Evolutionary conservation across 2,329 filamentous ascomycete species (phyloP), one percentile per base, ranked within the genome.

Genomic region (Chaetomiaceae sp.): DNA sequence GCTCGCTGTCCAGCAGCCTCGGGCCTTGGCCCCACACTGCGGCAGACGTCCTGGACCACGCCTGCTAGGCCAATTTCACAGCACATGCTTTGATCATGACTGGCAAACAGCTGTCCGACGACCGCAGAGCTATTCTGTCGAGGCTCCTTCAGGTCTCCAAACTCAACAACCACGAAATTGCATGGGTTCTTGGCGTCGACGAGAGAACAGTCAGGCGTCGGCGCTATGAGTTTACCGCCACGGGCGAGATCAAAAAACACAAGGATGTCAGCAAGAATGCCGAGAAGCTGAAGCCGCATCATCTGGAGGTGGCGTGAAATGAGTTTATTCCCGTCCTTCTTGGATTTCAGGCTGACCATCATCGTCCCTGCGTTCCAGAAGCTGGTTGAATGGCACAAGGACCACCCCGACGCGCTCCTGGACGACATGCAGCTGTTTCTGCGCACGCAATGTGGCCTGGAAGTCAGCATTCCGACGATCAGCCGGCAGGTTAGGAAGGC

Each of bases 251-350:
- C 10, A 53, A 49, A 21, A 57, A 56, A 33, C 56, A 57, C 21
- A 53, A 51, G 13, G 59, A 60, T 38, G 59, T 60, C 23, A 59
- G 57, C 52, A 61, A 62, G 37, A 63, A 62, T 44, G 60, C 60
- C 9, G 60, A 60, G 23, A 63, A 63, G 51, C 34, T 63, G 16
- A 62, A 61, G 36, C 54, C 56, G 5, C 44, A 60, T 23, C 54
- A 60, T 44, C 47, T 62, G 18, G 54, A 61, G 57, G 61, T 63
- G 48, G 4, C 14, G n/a, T n/a, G n/a, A n/a, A n/a, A n/a, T n/a
- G n/a, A n/a, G n/a, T n/a, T n/a, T n/a, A n/a, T n/a, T n/a, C n/a
- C 13, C 27, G 29, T 16, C 9, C 32, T 23, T n/a, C 29, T 18
- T 3, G 18, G 20, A n/a, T 9, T 20, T 18, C n/a, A n/a, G n/a